Conservation (phyloP, 2,329 filamentous ascomycete genomes). For the Metarhizium robertsii region DNA sequence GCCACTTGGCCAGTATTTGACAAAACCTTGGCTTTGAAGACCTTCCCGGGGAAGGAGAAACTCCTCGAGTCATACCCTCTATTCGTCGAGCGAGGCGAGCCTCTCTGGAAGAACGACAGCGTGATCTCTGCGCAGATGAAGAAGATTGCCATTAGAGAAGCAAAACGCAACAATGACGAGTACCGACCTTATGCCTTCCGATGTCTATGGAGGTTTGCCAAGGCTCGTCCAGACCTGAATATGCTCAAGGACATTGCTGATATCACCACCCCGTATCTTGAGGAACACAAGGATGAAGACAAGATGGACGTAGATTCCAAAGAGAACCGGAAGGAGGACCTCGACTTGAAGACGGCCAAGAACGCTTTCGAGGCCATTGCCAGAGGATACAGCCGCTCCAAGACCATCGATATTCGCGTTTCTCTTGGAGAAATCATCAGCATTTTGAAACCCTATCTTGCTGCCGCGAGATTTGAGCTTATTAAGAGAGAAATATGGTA, state of each 20-base stretch:
- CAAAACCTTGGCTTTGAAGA: conserved; percentile 75
- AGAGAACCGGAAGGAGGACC: conserved; percentile 37
- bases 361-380: conserved; percentile 42
- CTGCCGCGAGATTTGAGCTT: conserved; percentile 25
- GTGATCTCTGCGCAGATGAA: conserved; percentile 56
- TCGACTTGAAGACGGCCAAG: conserved; percentile 33
- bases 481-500: conserved; percentile 46
- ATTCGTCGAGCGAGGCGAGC: conserved; percentile 59
- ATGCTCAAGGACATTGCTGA: conserved; percentile 57
- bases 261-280: conserved; percentile 55
- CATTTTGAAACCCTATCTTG: conserved; percentile 31
- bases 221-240: conserved; percentile 57
- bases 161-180: conserved; percentile 78
- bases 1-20: conserved; percentile 77
- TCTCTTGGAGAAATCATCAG: conserved; percentile 28
- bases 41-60: conserved; percentile 84
- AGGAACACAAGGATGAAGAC: conserved; percentile 47
- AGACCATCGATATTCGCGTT: conserved; percentile 26
- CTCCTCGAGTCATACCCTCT: conserved; percentile 71
- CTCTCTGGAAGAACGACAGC: conserved; percentile 44
- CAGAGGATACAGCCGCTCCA: conserved; percentile 36
- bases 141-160: conserved; percentile 77
- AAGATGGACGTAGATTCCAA: conserved; percentile 59
- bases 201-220: conserved; percentile 64
- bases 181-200: conserved; percentile 71